Percentiles rank a stretch among this genome's conserved stretches.
phyloP scores from a whole-genome alignment of 139 green algal species.

The Mychonastes homosphaera region DNA sequence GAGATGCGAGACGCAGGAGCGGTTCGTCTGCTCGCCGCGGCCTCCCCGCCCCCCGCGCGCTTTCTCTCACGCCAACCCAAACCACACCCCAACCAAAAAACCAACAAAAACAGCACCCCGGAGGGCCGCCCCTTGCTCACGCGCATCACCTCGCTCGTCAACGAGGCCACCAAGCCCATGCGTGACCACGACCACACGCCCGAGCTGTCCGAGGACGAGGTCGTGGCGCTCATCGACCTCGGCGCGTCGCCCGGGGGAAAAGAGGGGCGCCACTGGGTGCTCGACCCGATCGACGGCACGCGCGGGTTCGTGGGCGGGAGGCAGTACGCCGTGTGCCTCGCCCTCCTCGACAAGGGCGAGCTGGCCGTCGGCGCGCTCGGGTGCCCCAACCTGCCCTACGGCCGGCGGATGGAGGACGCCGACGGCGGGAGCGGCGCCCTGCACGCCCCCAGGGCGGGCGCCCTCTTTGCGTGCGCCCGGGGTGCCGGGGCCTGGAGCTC shows the following conservation, averaged over 20 bases:
- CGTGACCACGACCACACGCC: conserved; percentile 26
- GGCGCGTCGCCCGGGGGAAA: conserved; percentile 56
- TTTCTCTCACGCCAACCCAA: too few species aligned
- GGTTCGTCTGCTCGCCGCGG: background rate
- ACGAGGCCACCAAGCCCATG: conserved; percentile 59
- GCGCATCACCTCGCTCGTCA: conserved; percentile 82
- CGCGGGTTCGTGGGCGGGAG: conserved; percentile 85
- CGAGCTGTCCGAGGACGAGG: background rate
- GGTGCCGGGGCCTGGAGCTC: conserved; percentile 46
- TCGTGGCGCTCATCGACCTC: too few species aligned
- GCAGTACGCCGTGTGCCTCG: conserved; percentile 92
- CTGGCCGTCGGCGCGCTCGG: conserved; percentile 80
- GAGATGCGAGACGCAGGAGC: conserved; percentile 1
- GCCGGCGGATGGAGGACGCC: conserved; percentile 39
- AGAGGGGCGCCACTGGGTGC: conserved; percentile 75
- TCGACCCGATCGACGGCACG: conserved; percentile 92
- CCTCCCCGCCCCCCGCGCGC: background rate
- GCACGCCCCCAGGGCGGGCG: conserved; percentile 31
- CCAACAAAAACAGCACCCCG: too few species aligned
- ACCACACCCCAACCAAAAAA: too few species aligned
- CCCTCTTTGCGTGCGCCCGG: conserved; percentile 61
- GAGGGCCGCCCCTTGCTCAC: conserved; percentile 52
- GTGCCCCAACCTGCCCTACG: conserved; percentile 87
- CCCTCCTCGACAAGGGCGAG: conserved; percentile 42
- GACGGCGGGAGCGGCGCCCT: conserved; percentile 13